Evolutionary conservation across 306 rosid species (phyloP).

Genomic region (Pterocarpus santalinus): DNA sequence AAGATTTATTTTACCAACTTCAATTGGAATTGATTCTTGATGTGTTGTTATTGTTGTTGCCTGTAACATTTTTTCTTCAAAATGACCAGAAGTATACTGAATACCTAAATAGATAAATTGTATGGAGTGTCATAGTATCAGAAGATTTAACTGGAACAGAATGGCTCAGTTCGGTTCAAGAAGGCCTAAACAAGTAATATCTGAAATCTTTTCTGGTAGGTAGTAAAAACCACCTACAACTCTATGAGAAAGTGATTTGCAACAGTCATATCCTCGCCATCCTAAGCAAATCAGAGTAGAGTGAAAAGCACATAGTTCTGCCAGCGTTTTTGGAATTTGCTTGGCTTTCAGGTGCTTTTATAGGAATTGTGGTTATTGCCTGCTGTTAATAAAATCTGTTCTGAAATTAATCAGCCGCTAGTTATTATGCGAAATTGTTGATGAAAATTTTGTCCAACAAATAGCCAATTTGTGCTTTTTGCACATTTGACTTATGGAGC

Average conservation of each 20-base stretch:
- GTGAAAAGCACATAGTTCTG: constrained; percentile 32
- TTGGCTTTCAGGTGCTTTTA: neutral
- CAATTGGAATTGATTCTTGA: constrained; percentile 33
- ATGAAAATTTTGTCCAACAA: constrained; percentile 20
- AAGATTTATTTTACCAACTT: constrained; percentile 8
- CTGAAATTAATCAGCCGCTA: constrained; percentile 18
- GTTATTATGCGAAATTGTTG: neutral
- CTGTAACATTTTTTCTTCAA: constrained; percentile 23
- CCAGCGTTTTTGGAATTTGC: constrained; percentile 17
- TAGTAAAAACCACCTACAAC: neutral
- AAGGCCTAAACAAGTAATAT: neutral
- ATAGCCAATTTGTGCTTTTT: constrained; percentile 1
- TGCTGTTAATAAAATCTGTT: neutral
- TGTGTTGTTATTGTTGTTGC: neutral
- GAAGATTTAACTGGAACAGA: constrained; percentile 9
- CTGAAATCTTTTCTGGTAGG: constrained; percentile 33
- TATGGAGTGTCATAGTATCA: neutral
- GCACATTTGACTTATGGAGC: neutral
- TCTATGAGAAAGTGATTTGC: constrained; percentile 12
- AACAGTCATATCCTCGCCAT: constrained; percentile 1
- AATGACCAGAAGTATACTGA: constrained; percentile 15
- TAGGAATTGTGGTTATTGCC: constrained; percentile 39
- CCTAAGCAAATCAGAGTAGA: constrained; percentile 17
- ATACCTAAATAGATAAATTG: constrained; percentile 25
- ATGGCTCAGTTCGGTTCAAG: constrained; percentile 23